Conservation (phyloP, 2,329 filamentous ascomycete genomes). For the Ustulina deusta region DNA sequence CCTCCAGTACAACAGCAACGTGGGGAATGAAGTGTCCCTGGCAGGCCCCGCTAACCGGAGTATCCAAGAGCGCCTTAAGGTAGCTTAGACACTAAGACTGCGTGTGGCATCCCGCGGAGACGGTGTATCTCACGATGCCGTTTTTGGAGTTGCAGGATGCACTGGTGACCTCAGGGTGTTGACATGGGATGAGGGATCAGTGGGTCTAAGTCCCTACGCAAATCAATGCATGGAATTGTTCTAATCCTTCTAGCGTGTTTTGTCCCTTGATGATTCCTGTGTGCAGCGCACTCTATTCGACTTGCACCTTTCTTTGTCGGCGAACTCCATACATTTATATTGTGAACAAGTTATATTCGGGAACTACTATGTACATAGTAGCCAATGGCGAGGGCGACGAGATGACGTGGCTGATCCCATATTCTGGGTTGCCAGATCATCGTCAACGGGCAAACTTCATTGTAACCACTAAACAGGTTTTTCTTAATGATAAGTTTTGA, state of each 20-base stretch:
- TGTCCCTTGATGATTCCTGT: slow-evolving; percentile 1
- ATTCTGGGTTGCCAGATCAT: not conserved
- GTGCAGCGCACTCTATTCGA: not conserved
- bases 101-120: slow-evolving; percentile 10
- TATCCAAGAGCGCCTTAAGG: not conserved
- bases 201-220: slow-evolving; percentile 4
- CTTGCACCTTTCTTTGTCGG: not conserved
- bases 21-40: not conserved
- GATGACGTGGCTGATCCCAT: not conserved
- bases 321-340: not conserved
- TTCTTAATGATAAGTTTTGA: not conserved
- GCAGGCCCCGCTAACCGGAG: not conserved
- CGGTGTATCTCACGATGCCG: slow-evolving; percentile 23
- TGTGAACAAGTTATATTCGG: no score
- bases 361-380: not conserved
- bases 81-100: not conserved
- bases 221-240: slow-evolving; percentile 28
- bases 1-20: not conserved
- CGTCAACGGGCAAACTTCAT: not conserved
- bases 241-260: slow-evolving; percentile 25
- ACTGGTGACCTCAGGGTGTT: slow-evolving; percentile 6
- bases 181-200: slow-evolving; percentile 19
- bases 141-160: slow-evolving; percentile 28
- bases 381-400: not conserved
- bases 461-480: not conserved